Evolutionary conservation across 2,329 filamentous ascomycete genomes (phyloP).

Genomic region (Microcyclosporella mali): DNA sequence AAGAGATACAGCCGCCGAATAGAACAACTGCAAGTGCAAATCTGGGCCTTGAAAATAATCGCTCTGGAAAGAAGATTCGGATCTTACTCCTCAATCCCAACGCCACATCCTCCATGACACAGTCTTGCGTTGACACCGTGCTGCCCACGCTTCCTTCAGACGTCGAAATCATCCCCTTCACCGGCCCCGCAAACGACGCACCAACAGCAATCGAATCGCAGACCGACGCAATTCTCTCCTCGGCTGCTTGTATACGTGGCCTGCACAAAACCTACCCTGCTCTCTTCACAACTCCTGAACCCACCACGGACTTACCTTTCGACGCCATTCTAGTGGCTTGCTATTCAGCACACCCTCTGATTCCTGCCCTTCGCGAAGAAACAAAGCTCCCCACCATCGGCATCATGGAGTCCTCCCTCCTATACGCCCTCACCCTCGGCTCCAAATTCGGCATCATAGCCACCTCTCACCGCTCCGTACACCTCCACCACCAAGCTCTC

Average conservation of each 20-base stretch:
- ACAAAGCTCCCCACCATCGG: conserved; percentile 42
- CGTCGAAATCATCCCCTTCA: conserved; percentile 47
- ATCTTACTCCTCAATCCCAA: conserved; percentile 48
- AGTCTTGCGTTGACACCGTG: conserved; percentile 42
- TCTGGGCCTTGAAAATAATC: background rate
- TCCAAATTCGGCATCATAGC: conserved; percentile 42
- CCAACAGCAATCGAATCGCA: conserved; percentile 48
- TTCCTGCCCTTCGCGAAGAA: conserved; percentile 43
- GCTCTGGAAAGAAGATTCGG: conserved; percentile 22
- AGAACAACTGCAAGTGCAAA: background rate
- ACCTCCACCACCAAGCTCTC: conserved; percentile 38
- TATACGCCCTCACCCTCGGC: conserved; percentile 46
- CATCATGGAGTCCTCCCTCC: conserved; percentile 48
- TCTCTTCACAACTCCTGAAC: background rate
- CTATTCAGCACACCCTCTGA: conserved; percentile 45
- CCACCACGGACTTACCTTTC: conserved; percentile 26
- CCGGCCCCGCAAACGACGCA: conserved; percentile 40
- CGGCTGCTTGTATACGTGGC: conserved; percentile 44
- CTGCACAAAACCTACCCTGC: conserved; percentile 34
- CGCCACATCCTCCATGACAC: conserved; percentile 43
- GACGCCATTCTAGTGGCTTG: conserved; percentile 47
- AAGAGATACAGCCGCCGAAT: background rate
- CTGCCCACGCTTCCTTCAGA: conserved; percentile 41
- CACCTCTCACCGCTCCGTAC: conserved; percentile 35
- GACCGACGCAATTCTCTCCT: conserved; percentile 46